Evolutionary conservation across 1,139 yeast species (phyloP).

Genomic region (Eremothecium cymbalariae): DNA sequence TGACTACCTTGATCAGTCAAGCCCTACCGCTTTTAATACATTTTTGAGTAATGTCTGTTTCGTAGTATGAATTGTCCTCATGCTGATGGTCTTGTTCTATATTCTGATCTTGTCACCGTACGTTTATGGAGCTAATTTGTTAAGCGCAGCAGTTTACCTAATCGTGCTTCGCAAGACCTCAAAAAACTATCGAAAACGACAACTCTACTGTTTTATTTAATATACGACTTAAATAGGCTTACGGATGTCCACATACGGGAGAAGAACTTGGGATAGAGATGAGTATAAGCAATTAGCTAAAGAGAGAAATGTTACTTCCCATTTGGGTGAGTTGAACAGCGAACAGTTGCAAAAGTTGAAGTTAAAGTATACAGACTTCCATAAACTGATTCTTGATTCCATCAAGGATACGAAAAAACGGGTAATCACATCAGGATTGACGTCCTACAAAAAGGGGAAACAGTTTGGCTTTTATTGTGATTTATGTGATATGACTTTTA

Average conservation of each 20-base stretch:
- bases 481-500: constrained; percentile 65
- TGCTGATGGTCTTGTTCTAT: too few relatives aligned
- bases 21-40: too few relatives aligned
- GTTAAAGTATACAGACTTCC: constrained; percentile 21
- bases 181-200: too few relatives aligned
- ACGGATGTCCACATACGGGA: constrained; percentile 40
- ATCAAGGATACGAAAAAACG: constrained; percentile 39
- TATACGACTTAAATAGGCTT: too few relatives aligned
- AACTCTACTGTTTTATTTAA: too few relatives aligned
- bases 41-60: too few relatives aligned
- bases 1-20: too few relatives aligned
- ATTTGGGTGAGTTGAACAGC: constrained; percentile 12
- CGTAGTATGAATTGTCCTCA: too few relatives aligned
- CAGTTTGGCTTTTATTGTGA: constrained; percentile 81
- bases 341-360: constrained; percentile 19
- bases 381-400: constrained; percentile 30
- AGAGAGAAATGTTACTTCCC: constrained; percentile 16
- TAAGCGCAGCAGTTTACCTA: too few relatives aligned
- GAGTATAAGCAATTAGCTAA: constrained; percentile 48
- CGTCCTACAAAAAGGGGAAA: constrained; percentile 44
- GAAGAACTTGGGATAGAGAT: constrained; percentile 63
- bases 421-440: constrained; percentile 37
- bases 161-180: too few relatives aligned
- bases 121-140: too few relatives aligned
- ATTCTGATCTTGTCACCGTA: too few relatives aligned